Percentiles rank a stretch among this genome's conserved stretches.
phyloP scores from a whole-genome alignment of 1,139 yeast species.

The Saccharomyces pastorianus region DNA sequence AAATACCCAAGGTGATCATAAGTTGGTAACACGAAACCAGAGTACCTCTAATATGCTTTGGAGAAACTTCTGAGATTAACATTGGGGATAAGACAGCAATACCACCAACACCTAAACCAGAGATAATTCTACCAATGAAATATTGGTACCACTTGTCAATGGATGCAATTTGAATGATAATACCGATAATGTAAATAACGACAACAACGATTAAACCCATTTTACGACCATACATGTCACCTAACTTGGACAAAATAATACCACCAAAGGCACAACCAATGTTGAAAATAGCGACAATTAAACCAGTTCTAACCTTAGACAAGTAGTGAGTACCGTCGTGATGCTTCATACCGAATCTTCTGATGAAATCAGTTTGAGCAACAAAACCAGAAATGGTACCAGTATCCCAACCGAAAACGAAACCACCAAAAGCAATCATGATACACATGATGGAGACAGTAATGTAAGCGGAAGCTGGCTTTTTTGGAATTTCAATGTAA shows the following conservation, averaged over 20 bases:
- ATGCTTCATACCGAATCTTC: constrained; percentile 39
- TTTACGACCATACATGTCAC: constrained; percentile 58
- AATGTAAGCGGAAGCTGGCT: constrained; percentile 43
- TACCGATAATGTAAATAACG: constrained; percentile 53
- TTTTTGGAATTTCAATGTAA: constrained; percentile 31
- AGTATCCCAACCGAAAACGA: constrained; percentile 69
- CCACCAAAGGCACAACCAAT: constrained; percentile 71
- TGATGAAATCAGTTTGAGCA: constrained; percentile 56
- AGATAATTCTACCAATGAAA: constrained; percentile 55
- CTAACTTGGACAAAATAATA: constrained; percentile 43
- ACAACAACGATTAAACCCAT: constrained; percentile 49
- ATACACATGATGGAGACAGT: constrained; percentile 37
- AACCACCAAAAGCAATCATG: constrained; percentile 58
- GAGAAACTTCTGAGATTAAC: constrained; percentile 60
- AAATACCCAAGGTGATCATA: constrained; percentile 57
- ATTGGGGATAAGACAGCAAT: constrained; percentile 56
- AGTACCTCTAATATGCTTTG: constrained; percentile 64
- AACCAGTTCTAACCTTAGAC: constrained; percentile 51
- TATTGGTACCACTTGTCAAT: constrained; percentile 45
- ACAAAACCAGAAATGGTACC: constrained; percentile 75
- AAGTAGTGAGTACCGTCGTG: constrained; percentile 35
- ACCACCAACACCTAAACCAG: constrained; percentile 62
- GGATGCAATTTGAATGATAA: constrained; percentile 56
- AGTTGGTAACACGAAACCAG: constrained; percentile 58
- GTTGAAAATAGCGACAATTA: constrained; percentile 59